phyloP scores from a whole-genome alignment of 495 filamentous ascomycete species.

The Neurospora terricola region DNA sequence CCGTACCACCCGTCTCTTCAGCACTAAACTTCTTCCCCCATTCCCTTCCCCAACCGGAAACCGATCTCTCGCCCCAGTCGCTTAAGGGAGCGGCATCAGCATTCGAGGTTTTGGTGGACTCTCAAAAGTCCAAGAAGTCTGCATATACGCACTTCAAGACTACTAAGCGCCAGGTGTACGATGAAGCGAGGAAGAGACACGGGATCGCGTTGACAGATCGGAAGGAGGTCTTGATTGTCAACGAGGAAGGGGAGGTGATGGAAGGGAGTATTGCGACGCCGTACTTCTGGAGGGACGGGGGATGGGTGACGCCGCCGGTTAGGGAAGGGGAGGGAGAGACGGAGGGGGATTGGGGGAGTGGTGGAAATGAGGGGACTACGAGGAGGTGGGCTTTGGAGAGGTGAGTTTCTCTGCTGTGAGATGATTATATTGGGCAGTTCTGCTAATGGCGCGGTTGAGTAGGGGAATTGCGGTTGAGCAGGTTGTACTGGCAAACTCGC shows the following conservation, averaged over 20 bases:
- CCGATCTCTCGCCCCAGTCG: constrained; percentile 13
- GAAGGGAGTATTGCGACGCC: constrained; percentile 77
- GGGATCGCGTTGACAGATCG: constrained; percentile 44
- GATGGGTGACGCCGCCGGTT: constrained; percentile 57
- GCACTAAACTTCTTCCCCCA: constrained; percentile 15
- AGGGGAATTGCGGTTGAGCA: constrained; percentile 53
- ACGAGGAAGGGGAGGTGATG: constrained; percentile 59
- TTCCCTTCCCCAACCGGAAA: neutral
- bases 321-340: constrained; percentile 10
- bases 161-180: constrained; percentile 55
- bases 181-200: constrained; percentile 46
- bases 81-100: neutral
- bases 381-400: constrained; percentile 68
- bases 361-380: constrained; percentile 74
- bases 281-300: constrained; percentile 60
- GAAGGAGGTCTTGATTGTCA: constrained; percentile 68
- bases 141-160: constrained; percentile 70
- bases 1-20: constrained; percentile 33
- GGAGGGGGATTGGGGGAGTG: constrained; percentile 32
- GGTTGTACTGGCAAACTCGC: constrained; percentile 38
- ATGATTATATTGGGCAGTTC: neutral
- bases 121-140: constrained; percentile 39
- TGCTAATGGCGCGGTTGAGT: constrained; percentile 4
- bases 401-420: constrained; percentile 14
- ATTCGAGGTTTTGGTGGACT: constrained; percentile 50